Evolutionary conservation across 163 green algal species (phyloP).

Genomic region (Chlamydomonas reinhardtii): DNA sequence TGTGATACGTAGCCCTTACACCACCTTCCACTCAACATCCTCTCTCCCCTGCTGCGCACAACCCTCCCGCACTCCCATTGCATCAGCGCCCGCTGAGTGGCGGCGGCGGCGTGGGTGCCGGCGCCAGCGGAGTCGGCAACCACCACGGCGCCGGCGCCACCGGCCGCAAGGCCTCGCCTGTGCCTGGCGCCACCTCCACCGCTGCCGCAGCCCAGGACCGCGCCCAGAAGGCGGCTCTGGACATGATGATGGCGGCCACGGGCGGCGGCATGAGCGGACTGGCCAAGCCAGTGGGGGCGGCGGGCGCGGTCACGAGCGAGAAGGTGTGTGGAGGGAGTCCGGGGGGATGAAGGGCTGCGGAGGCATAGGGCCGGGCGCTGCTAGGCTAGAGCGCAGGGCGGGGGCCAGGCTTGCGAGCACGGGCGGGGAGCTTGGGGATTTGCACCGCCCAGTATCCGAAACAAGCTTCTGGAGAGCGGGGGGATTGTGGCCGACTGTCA

Average conservation of each 20-base stretch:
- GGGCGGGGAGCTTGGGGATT: no score
- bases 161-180: neutral
- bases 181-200: neutral
- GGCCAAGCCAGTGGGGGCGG: slow-evolving; percentile 8
- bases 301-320: neutral
- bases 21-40: no score
- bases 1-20: no score
- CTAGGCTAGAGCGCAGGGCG: no score
- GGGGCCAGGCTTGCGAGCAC: no score
- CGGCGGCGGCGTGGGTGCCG: neutral
- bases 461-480: no score
- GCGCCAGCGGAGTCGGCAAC: neutral
- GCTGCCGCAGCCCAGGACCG: slow-evolving; percentile 37
- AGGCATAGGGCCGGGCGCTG: no score
- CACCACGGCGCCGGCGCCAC: neutral
- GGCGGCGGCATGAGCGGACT: slow-evolving; percentile 2
- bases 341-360: no score
- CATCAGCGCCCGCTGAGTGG: neutral
- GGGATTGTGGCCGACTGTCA: no score
- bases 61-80: no score
- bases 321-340: neutral
- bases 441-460: no score
- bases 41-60: no score
- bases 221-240: slow-evolving; percentile 25
- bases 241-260: slow-evolving; percentile 36